Evolutionary conservation across 352 stramenopile genomes (phyloP), one percentile per base, ranked within the genome.

Genomic region (Globisporangium yorkense): DNA sequence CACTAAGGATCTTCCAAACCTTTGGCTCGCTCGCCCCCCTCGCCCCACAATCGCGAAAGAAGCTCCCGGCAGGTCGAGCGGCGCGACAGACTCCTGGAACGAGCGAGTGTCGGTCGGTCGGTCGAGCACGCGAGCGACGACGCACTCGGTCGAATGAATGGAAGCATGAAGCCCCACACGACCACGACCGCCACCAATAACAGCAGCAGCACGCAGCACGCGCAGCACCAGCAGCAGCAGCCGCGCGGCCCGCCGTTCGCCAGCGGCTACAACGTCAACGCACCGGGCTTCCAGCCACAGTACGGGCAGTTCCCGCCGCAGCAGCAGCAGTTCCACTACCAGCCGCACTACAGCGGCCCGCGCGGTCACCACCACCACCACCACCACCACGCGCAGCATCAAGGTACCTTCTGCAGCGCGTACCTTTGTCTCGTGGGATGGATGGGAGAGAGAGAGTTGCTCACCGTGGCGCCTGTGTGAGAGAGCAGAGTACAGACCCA

Each of bases 141-240:
- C 33, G 33, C 33, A 37, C 33, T 37, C 33, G 33, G 33, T 43
- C 13, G 56, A 50, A 62, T 84, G 51, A 59, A 84, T 81, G 74
- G 65, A 72, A 77, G 40, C 62, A 59, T 69, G 75, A 86, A 83
- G 67, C 59, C 71, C 51, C 73, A 81, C 41, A 70, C 82, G 41
- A 59, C 31, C 52, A 58, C 20, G n/a, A 47, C 18, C 37, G 29
- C 51, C 0, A 37, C 31, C 31, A n/a, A 29, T 0, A 53, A 37
- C 54, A 46, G 54, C 52, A 79, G 54, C 66, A 62, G 54, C 58
- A 63, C 61, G n/a, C 15, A 40, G 24, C 31, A 56, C 10, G 33
- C 44, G 33, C 56, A 48, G 18, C 58, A 56, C 37, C 59, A 65
- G 43, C 63, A 67, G 20, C 56, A 37, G 37, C 50, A 40, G 20